Percentiles rank a stretch among this genome's conserved stretches.
phyloP scores from a whole-genome alignment of 2,329 filamentous ascomycete species.

The Elsinoe perseae region DNA sequence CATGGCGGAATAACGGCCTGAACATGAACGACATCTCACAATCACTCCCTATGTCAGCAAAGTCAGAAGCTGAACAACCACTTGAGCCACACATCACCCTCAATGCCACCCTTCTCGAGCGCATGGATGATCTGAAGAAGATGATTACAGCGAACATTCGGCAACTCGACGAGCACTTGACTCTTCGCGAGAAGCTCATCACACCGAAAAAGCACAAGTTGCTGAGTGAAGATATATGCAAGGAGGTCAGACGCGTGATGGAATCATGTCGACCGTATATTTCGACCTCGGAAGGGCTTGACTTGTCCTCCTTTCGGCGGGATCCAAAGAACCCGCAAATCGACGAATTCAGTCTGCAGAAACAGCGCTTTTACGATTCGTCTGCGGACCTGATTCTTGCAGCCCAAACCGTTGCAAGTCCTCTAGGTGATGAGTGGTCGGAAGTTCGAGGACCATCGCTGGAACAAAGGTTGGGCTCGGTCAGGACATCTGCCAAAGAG shows the following conservation, averaged over 20 bases:
- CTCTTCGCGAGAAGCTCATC: slow-evolving; percentile 71
- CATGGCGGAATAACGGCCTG: slow-evolving; percentile 67
- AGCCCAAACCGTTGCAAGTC: slow-evolving; percentile 86
- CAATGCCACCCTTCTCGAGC: slow-evolving; percentile 69
- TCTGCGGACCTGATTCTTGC: slow-evolving; percentile 80
- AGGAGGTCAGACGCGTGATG: slow-evolving; percentile 67
- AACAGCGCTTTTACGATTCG: slow-evolving; percentile 89
- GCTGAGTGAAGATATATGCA: slow-evolving; percentile 75
- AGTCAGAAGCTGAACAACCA: slow-evolving; percentile 70
- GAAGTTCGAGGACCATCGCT: slow-evolving; percentile 84
- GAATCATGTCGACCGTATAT: slow-evolving; percentile 89
- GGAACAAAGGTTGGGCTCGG: slow-evolving; percentile 75
- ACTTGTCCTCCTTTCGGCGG: slow-evolving; percentile 70
- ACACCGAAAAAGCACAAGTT: slow-evolving; percentile 69
- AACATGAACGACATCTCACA: slow-evolving; percentile 58
- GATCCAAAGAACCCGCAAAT: slow-evolving; percentile 78
- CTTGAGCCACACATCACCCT: slow-evolving; percentile 65
- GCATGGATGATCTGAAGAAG: slow-evolving; percentile 77
- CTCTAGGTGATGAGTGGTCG: slow-evolving; percentile 90
- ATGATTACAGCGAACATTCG: slow-evolving; percentile 79
- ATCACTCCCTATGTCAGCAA: slow-evolving; percentile 65
- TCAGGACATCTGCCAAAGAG: slow-evolving; percentile 67
- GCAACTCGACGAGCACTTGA: slow-evolving; percentile 76
- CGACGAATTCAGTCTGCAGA: slow-evolving; percentile 78
- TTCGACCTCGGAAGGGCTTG: slow-evolving; percentile 81